Evolutionary conservation across 2,329 filamentous ascomycete genomes (phyloP).

Genomic region (Fusarium dimerum): DNA sequence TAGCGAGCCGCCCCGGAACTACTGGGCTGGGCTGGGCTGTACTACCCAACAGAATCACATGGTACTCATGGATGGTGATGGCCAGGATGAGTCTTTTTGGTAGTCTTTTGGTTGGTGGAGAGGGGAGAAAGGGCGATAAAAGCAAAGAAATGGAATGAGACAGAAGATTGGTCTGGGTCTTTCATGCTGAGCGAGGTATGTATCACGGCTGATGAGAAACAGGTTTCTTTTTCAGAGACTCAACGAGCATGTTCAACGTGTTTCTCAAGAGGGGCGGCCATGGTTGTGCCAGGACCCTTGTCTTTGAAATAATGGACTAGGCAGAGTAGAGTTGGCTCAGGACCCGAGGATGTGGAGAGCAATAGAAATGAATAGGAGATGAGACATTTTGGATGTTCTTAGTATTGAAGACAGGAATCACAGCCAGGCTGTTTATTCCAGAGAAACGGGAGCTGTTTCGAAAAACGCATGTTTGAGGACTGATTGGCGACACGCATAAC

Average conservation of each 20-base stretch:
- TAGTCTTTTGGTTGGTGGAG: too few relatives aligned
- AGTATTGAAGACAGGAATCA: background rate
- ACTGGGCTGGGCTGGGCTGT: too few relatives aligned
- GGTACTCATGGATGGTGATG: background rate
- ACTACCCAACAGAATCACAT: background rate
- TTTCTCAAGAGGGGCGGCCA: background rate
- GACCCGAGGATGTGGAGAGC: background rate
- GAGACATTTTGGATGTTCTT: background rate
- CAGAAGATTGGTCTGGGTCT: background rate
- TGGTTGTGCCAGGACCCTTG: background rate
- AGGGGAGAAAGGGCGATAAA: too few relatives aligned
- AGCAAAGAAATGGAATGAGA: too few relatives aligned
- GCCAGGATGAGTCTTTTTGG: background rate
- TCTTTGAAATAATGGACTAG: background rate
- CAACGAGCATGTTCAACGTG: too few relatives aligned
- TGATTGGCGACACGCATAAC: too few relatives aligned
- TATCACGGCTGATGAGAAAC: background rate
- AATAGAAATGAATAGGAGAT: background rate
- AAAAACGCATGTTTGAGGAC: background rate
- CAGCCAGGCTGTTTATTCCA: background rate
- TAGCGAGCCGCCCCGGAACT: background rate
- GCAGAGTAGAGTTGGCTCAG: background rate
- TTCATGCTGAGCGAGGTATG: background rate
- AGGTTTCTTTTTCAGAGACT: background rate
- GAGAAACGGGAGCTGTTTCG: background rate